Conservation (phyloP, 306 rosid species). For the Geum urbanum region DNA sequence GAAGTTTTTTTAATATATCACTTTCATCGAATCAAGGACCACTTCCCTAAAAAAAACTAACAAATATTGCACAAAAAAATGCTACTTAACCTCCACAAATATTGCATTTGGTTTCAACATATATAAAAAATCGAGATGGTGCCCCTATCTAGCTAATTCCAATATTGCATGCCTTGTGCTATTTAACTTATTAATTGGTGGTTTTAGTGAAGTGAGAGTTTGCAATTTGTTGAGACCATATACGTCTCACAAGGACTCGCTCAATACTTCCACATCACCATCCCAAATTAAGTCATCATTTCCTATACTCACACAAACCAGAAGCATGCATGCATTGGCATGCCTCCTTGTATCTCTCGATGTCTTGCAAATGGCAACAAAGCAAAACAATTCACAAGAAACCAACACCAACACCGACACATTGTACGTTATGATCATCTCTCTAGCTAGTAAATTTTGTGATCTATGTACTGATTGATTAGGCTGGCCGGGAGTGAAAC, state of each 20-base stretch:
- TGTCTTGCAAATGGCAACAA: slow-evolving; percentile 7
- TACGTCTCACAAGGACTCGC: slow-evolving; percentile 42
- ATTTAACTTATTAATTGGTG: neutral
- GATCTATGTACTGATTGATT: slow-evolving; percentile 34
- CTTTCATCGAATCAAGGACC: too few relatives aligned
- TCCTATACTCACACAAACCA: slow-evolving; percentile 1
- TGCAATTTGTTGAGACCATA: slow-evolving; percentile 11
- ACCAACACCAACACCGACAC: neutral
- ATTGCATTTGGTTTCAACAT: too few relatives aligned
- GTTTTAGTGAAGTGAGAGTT: slow-evolving; percentile 13
- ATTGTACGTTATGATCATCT: neutral
- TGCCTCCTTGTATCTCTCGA: slow-evolving; percentile 30
- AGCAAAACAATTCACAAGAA: neutral
- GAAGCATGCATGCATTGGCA: slow-evolving; percentile 19
- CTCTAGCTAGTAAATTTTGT: slow-evolving; percentile 1
- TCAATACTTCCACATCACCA: slow-evolving; percentile 30
- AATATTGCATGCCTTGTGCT: neutral
- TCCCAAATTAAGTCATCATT: slow-evolving; percentile 29
- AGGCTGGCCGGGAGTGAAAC: slow-evolving; percentile 26
- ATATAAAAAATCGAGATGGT: neutral
- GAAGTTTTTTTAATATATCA: too few relatives aligned
- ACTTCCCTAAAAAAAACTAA: too few relatives aligned
- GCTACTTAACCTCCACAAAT: too few relatives aligned
- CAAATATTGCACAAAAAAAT: too few relatives aligned
- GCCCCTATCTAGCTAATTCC: neutral